Evolutionary conservation across 495 filamentous ascomycete genomes (phyloP).

Genomic region (Penicillium atrosanguineum): DNA sequence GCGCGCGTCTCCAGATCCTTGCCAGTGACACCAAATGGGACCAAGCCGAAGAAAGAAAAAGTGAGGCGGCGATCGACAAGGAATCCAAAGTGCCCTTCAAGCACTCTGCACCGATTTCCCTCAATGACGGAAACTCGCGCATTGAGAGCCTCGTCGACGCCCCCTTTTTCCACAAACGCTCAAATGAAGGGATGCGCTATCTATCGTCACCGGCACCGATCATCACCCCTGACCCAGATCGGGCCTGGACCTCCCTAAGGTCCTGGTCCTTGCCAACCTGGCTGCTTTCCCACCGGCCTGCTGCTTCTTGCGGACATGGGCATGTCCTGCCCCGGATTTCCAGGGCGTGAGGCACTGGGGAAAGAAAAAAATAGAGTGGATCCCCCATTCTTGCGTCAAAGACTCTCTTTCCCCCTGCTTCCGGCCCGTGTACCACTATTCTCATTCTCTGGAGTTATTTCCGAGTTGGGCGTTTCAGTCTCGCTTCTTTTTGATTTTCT

Average conservation of each 20-base stretch:
- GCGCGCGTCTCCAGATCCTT: conserved; percentile 16
- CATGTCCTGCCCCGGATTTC: background rate
- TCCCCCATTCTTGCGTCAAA: background rate
- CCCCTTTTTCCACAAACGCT: conserved; percentile 2
- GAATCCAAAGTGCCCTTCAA: background rate
- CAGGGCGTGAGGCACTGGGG: background rate
- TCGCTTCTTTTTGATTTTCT: background rate
- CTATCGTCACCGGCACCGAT: conserved; percentile 4
- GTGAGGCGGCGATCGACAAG: conserved; percentile 23
- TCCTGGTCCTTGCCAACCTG: background rate
- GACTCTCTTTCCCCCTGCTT: background rate
- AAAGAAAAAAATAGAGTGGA: background rate
- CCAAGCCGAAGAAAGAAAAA: conserved; percentile 19
- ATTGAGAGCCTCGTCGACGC: background rate
- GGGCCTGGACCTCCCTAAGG: background rate
- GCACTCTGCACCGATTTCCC: background rate
- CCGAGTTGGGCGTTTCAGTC: background rate
- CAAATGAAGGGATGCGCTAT: background rate
- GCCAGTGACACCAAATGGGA: background rate
- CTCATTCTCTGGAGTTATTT: conserved; percentile 4
- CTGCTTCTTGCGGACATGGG: background rate
- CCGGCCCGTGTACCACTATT: conserved; percentile 9
- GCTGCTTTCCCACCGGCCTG: background rate
- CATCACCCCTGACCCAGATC: conserved; percentile 1
- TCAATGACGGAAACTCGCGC: background rate